Conservation (phyloP, 148 eudicot species). For the Heliamphora exappendiculata region DNA sequence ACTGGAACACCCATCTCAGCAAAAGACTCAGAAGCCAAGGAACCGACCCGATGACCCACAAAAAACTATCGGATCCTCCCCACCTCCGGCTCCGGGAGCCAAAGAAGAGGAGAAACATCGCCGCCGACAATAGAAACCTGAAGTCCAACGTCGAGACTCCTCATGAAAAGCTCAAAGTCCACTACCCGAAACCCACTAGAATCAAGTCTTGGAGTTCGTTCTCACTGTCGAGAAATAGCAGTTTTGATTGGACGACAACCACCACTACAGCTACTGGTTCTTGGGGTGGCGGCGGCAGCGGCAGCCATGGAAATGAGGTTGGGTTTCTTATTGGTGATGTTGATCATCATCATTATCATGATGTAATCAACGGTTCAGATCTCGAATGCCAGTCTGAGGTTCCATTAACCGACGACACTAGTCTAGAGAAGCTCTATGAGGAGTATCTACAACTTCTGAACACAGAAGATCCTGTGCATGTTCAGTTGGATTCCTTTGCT, state of each 20-base stretch:
- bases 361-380: not conserved
- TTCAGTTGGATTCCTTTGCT: slow-evolving; percentile 14
- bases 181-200: slow-evolving; percentile 40
- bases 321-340: not conserved
- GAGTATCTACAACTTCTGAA: slow-evolving; percentile 48
- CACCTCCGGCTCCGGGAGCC: slow-evolving; percentile 7
- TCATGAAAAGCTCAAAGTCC: slow-evolving; percentile 26
- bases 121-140: slow-evolving; percentile 6
- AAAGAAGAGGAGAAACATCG: slow-evolving; percentile 16
- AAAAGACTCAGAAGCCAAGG: slow-evolving; percentile 36
- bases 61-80: slow-evolving; percentile 17
- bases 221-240: slow-evolving; percentile 28
- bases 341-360: not conserved
- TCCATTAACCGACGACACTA: not conserved
- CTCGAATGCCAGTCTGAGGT: slow-evolving; percentile 7
- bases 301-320: not conserved
- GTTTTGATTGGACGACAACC: slow-evolving; percentile 25
- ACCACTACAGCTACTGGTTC: no score
- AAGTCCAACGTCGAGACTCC: slow-evolving; percentile 3
- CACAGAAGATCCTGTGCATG: slow-evolving; percentile 19
- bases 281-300: slow-evolving; percentile 11
- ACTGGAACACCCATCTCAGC: slow-evolving; percentile 64
- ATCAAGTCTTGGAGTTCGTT: slow-evolving; percentile 17
- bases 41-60: slow-evolving; percentile 29
- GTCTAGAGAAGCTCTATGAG: slow-evolving; percentile 42